phyloP scores from a whole-genome alignment of 208 protist genomes.

The Kentomonas sorsogonicus region DNA sequence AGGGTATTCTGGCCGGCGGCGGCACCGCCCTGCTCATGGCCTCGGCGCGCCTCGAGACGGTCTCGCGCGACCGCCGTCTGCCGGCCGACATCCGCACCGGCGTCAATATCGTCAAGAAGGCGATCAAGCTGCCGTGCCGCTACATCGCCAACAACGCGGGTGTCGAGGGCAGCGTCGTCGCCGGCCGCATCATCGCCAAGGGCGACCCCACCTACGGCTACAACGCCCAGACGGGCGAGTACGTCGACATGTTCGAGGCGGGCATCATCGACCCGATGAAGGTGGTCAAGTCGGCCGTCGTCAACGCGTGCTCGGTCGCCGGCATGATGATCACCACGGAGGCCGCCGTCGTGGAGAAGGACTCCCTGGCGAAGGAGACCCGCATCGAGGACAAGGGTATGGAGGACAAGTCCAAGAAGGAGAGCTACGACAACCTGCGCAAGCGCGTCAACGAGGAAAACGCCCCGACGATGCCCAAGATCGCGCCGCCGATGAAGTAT shows the following conservation, averaged over 20 bases:
- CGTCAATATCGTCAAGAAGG: slow-evolving; percentile 77
- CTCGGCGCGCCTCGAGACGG: slow-evolving; percentile 66
- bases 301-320: slow-evolving; percentile 97
- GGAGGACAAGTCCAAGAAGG: slow-evolving; percentile 73
- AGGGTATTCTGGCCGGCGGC: slow-evolving; percentile 98
- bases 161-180: slow-evolving; percentile 96
- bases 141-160: slow-evolving; percentile 98
- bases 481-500: slow-evolving; percentile 85
- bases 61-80: slow-evolving; percentile 72
- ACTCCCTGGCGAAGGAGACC: slow-evolving; percentile 34
- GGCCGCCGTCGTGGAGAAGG: slow-evolving; percentile 92
- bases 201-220: slow-evolving; percentile 91
- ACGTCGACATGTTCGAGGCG: slow-evolving; percentile 96
- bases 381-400: slow-evolving; percentile 81
- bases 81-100: slow-evolving; percentile 69
- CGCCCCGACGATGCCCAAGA: slow-evolving; percentile 73
- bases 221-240: slow-evolving; percentile 94
- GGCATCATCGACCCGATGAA: slow-evolving; percentile 99
- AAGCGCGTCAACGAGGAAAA: slow-evolving; percentile 74
- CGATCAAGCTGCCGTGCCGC: slow-evolving; percentile 75
- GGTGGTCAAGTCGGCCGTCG: slow-evolving; percentile 97
- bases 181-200: slow-evolving; percentile 92
- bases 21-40: slow-evolving; percentile 96
- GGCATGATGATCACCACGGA: slow-evolving; percentile 99
- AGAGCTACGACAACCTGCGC: slow-evolving; percentile 58